phyloP scores from a whole-genome alignment of 495 filamentous ascomycete species.

The Peziza echinospora region DNA sequence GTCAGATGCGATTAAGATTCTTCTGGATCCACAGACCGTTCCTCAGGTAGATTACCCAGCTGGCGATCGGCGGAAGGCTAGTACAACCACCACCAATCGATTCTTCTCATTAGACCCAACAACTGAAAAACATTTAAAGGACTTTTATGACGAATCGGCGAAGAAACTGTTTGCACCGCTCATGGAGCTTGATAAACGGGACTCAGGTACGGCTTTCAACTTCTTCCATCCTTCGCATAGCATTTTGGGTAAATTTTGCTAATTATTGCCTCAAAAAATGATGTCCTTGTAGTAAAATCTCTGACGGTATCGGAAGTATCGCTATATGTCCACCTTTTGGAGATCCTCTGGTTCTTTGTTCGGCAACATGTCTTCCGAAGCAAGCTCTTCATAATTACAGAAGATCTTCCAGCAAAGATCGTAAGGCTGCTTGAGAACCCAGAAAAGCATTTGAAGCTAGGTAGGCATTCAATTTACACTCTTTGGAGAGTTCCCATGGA shows the following conservation, averaged over 20 bases:
- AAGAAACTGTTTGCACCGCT: slow-evolving; percentile 72
- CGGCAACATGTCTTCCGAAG: slow-evolving; percentile 68
- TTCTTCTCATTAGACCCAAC: slow-evolving; percentile 36
- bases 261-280: slow-evolving; percentile 25
- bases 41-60: slow-evolving; percentile 27
- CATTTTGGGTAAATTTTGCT: slow-evolving; percentile 2
- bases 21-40: slow-evolving; percentile 60
- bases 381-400: slow-evolving; percentile 66
- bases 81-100: slow-evolving; percentile 11
- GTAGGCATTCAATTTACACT: slow-evolving; percentile 28
- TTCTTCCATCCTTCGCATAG: too few species aligned
- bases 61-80: slow-evolving; percentile 33
- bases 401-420: slow-evolving; percentile 59
- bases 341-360: slow-evolving; percentile 87
- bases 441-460: slow-evolving; percentile 83
- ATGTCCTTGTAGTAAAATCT: slow-evolving; percentile 30
- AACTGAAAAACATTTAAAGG: slow-evolving; percentile 60
- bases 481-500: neutral
- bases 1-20: slow-evolving; percentile 82
- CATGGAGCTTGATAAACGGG: slow-evolving; percentile 51
- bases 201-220: slow-evolving; percentile 32
- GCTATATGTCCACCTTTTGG: slow-evolving; percentile 72
- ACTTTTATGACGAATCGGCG: slow-evolving; percentile 80
- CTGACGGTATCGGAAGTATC: slow-evolving; percentile 62
- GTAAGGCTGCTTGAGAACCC: slow-evolving; percentile 64